Evolutionary conservation across 225 moss, liverwort and hornwort species (phyloP).

Genomic region (Thuidium tamariscinum): DNA sequence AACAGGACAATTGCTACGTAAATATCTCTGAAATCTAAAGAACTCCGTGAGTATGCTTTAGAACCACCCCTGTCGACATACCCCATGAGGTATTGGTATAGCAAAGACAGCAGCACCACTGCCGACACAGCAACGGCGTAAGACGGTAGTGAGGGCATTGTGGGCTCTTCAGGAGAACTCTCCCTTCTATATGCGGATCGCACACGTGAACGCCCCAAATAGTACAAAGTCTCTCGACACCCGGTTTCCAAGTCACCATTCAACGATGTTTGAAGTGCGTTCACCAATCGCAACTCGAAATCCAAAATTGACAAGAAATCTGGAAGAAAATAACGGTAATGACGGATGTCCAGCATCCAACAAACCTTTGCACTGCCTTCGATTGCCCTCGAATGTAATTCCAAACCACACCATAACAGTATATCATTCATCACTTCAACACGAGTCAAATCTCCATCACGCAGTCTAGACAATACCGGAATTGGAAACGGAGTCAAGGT

Average conservation of each 20-base stretch:
- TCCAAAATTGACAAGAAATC: accelerated
- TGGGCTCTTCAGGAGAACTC: not conserved
- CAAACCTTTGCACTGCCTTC: no score
- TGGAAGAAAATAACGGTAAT: accelerated
- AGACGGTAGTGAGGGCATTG: no score
- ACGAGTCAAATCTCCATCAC: accelerated
- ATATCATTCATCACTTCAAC: accelerated
- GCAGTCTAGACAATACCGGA: not conserved
- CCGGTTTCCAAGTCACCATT: not conserved
- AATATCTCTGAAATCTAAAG: not conserved
- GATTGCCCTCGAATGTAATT: not conserved
- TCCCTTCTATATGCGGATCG: accelerated
- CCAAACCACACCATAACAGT: accelerated
- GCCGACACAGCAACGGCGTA: not conserved
- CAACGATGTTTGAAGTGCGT: not conserved
- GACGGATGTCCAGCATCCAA: not conserved
- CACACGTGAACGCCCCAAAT: accelerated
- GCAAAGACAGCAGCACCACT: not conserved
- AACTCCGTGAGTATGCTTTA: not conserved
- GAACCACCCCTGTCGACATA: not conserved
- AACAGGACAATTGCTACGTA: not conserved
- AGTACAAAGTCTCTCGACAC: no score
- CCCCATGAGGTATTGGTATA: not conserved
- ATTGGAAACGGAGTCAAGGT: accelerated
- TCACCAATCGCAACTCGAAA: accelerated